A percentile compares a stretch with the other conserved stretches of the same genome.
These are phyloP conservation scores for Bidens hawaiensis DNA, from an alignment of 140 eudicot species.

Conservation along the genomic window DNA sequence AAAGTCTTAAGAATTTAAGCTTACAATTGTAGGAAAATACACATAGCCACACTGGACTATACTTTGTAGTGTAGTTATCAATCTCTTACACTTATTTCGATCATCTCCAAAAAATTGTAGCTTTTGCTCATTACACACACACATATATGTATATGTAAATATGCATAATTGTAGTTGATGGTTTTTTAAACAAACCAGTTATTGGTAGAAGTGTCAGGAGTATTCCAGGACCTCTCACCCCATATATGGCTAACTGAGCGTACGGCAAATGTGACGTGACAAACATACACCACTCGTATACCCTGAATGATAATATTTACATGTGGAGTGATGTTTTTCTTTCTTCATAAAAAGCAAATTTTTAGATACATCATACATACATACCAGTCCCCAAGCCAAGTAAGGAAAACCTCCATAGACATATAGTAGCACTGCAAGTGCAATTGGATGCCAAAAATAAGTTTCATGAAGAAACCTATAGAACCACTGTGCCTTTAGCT, in stretches of 20 bases:
- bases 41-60: no score
- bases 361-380: no score
- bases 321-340: no score
- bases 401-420: constrained; percentile 57
- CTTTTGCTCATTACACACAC: no score
- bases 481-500: constrained; percentile 44
- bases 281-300: constrained; percentile 39
- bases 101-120: no score
- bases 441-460: constrained; percentile 43
- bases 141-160: neutral
- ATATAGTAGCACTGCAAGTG: constrained; percentile 42
- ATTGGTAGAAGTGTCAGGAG: constrained; percentile 55
- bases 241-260: constrained; percentile 63
- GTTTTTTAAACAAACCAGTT: constrained; percentile 35
- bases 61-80: no score
- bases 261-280: constrained; percentile 54
- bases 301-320: constrained; percentile 41
- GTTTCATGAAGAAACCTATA: constrained; percentile 46
- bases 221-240: no score
- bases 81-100: no score
- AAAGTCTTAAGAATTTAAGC: no score
- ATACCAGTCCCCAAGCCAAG: constrained; percentile 76
- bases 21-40: no score
- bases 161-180: neutral
- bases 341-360: no score